phyloP scores from a whole-genome alignment of 257 asterid genomes.

The Salvia miltiorrhiza region DNA sequence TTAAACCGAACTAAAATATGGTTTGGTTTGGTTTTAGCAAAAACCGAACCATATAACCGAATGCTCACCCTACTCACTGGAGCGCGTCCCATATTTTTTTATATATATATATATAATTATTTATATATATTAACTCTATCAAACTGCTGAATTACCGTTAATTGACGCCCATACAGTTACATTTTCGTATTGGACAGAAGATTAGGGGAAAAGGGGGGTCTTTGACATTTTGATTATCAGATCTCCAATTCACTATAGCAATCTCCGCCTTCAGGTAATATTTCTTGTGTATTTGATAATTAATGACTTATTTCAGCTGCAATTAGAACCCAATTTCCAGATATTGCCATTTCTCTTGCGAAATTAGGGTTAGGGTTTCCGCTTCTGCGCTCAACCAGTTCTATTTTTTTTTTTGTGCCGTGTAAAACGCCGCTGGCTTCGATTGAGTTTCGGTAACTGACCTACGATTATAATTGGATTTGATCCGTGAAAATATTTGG shows the following conservation, averaged over 20 bases:
- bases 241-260: constrained; percentile 24
- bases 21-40: too few species aligned
- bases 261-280: constrained; percentile 27
- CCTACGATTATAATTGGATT: background rate
- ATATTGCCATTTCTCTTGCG: background rate
- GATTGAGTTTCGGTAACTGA: background rate
- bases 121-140: background rate
- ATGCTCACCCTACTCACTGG: too few species aligned
- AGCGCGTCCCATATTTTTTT: too few species aligned
- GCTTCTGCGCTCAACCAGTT: constrained; percentile 1
- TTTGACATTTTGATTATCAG: constrained; percentile 19
- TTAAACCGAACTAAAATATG: too few species aligned
- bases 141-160: constrained; percentile 29
- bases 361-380: constrained; percentile 44
- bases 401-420: background rate
- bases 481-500: background rate
- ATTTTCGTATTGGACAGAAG: constrained; percentile 9
- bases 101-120: too few species aligned
- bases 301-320: constrained; percentile 11
- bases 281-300: background rate
- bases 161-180: constrained; percentile 24
- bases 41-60: too few species aligned
- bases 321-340: constrained; percentile 8
- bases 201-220: background rate
- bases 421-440: background rate